Conservation (phyloP, 2,329 filamentous ascomycete genomes). For the Chalaropsis thielavioides region DNA sequence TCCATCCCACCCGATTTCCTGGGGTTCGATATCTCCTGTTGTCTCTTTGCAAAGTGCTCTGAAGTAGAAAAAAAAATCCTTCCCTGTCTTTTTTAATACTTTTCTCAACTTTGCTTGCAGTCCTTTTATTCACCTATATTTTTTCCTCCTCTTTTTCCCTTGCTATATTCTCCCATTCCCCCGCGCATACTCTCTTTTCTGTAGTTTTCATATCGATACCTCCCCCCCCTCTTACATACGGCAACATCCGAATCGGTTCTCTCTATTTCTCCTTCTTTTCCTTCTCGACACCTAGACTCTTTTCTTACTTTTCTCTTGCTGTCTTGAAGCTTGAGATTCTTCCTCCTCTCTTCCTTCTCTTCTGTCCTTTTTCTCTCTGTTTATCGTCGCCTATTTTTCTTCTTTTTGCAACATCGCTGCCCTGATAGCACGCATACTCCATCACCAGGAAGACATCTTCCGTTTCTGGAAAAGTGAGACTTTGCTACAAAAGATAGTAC, state of each 20-base stretch:
- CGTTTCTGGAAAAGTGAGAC: not conserved
- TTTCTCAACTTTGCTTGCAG: not conserved
- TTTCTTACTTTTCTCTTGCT: constrained; percentile 2
- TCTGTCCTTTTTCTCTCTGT: not conserved
- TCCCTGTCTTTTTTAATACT: not conserved
- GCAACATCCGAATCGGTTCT: not conserved
- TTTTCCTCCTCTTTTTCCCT: not conserved
- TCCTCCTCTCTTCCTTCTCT: constrained; percentile 1
- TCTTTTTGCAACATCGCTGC: not conserved
- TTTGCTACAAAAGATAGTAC: not conserved
- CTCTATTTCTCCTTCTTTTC: not conserved
- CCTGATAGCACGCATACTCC: not conserved
- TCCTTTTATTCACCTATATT: not conserved
- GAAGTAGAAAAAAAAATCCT: not conserved
- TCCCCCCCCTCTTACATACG: not conserved
- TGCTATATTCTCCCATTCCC: not conserved
- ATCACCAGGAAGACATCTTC: not conserved
- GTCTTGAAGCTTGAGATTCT: not conserved
- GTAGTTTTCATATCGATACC: not conserved
- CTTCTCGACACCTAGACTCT: not conserved
- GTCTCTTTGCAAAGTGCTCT: not conserved
- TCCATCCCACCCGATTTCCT: constrained; percentile 3
- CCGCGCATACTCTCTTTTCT: not conserved
- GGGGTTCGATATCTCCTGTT: constrained; percentile 2
- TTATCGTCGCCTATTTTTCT: not conserved